Conservation (phyloP, 208 protist species). For the Acanthamoeba divionensis region DNA sequence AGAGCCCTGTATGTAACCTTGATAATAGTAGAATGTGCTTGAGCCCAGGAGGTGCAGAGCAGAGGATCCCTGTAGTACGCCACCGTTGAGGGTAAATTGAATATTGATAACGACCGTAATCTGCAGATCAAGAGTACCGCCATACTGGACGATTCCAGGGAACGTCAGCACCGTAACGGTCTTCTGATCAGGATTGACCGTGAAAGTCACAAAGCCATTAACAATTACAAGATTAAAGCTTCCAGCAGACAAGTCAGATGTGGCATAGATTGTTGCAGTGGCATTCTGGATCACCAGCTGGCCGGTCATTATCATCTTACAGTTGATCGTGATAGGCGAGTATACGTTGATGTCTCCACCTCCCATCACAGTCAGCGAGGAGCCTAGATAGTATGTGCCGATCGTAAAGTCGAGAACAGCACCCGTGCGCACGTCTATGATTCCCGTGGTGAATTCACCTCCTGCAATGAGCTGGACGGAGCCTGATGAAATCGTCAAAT, state of each 20-base stretch:
- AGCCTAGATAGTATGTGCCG: not conserved
- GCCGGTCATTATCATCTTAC: not conserved
- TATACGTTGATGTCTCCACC: conserved; percentile 24
- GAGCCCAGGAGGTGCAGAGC: not conserved
- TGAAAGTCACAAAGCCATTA: conserved; percentile 20
- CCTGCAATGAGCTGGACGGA: not conserved
- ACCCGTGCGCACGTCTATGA: conserved; percentile 6
- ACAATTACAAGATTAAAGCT: conserved; percentile 8
- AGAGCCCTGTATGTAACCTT: not conserved
- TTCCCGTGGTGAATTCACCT: conserved; percentile 5
- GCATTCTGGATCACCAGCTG: conserved; percentile 21
- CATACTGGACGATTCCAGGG: conserved; percentile 9
- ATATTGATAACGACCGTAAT: conserved; percentile 22
- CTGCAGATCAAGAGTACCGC: conserved; percentile 21
- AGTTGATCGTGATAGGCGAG: not conserved
- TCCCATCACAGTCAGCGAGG: not conserved
- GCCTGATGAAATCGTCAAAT: conserved; percentile 22
- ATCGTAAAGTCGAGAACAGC: not conserved
- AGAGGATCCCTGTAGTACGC: conserved; percentile 1
- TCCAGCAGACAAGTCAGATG: not conserved
- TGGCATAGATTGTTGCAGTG: not conserved
- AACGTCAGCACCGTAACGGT: not conserved
- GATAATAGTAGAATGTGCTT: not conserved
- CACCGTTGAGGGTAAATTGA: not conserved
- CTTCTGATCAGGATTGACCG: not conserved